Conservation (phyloP, 108 stramenopile genomes). For the Cyclotella cryptica region DNA sequence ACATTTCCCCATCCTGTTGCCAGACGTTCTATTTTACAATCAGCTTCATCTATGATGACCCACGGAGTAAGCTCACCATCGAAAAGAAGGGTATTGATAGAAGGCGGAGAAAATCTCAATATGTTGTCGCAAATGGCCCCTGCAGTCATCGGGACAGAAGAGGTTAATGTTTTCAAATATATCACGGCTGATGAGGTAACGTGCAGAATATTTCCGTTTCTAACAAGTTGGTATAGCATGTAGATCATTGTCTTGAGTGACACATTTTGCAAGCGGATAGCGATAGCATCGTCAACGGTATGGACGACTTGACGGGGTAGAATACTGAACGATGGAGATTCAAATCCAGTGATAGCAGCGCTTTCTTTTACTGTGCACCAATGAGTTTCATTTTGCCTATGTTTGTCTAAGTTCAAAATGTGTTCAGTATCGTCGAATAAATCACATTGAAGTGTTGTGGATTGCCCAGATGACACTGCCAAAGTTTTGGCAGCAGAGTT, state of each 20-base stretch:
- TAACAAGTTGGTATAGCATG: not conserved
- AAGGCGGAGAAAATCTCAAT: not conserved
- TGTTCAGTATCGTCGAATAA: not conserved
- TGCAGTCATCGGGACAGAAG: conserved; percentile 6
- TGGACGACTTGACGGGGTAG: conserved; percentile 12
- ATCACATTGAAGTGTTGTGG: too few relatives aligned
- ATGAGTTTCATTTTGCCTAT: not conserved
- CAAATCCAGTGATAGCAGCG: not conserved
- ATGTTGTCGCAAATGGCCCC: conserved; percentile 17
- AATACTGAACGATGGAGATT: conserved; percentile 20
- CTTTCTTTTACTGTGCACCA: not conserved
- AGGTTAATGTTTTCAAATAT: conserved; percentile 15
- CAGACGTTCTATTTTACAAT: conserved; percentile 21
- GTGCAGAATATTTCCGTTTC: conserved; percentile 6
- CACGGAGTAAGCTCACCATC: conserved; percentile 2
- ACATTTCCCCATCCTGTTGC: conserved; percentile 22
- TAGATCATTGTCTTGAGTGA: not conserved
- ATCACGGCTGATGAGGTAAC: conserved; percentile 19
- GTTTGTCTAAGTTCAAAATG: not conserved
- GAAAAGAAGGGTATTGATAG: not conserved
- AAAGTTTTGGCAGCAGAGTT: not conserved
- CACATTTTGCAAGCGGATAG: conserved; percentile 4
- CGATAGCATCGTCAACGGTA: conserved; percentile 15
- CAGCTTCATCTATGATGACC: conserved; percentile 12
- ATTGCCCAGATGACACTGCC: not conserved